A percentile compares a stretch with the other conserved stretches of the same genome.
Evolutionary conservation across 108 stramenopile species (phyloP).

Genomic region (Nannochloropsis granulata): DNA sequence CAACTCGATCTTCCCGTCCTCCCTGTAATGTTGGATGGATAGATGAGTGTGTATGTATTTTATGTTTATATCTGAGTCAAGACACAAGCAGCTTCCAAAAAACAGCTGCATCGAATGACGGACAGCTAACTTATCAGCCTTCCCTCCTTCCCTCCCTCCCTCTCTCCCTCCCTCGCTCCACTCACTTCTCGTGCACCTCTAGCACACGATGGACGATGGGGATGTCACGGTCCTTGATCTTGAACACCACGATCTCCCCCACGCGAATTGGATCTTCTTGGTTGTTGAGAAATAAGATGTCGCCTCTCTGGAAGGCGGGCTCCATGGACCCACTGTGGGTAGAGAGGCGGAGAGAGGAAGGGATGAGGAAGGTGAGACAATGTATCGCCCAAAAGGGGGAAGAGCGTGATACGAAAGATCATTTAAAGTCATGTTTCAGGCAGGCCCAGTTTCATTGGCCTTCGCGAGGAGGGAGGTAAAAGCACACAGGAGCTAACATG

Average conservation of each 20-base stretch:
- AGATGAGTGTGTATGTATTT: background rate
- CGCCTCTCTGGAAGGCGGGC: conserved; percentile 96
- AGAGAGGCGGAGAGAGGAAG: background rate
- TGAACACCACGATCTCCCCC: conserved; percentile 98
- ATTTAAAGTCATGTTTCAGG: too few species aligned
- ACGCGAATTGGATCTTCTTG: conserved; percentile 71
- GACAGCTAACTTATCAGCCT: too few species aligned
- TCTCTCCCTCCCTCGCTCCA: background rate
- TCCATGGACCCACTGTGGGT: conserved; percentile 80
- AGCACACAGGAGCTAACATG: too few species aligned
- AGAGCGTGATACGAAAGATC: too few species aligned
- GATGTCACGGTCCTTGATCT: conserved; percentile 98
- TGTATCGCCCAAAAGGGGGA: too few species aligned
- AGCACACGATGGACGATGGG: conserved; percentile 98
- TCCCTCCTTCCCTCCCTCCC: background rate
- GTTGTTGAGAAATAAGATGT: conserved; percentile 97
- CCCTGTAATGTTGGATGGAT: conserved; percentile 2
- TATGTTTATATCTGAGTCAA: too few species aligned
- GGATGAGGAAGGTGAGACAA: background rate
- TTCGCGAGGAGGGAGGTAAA: too few species aligned
- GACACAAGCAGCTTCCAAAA: too few species aligned
- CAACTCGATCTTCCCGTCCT: conserved; percentile 59
- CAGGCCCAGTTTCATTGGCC: too few species aligned
- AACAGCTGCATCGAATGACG: too few species aligned
- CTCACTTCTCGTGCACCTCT: conserved; percentile 73